Evolutionary conservation across 2,329 filamentous ascomycete genomes (phyloP).

Genomic region (Aspergillus neotritici): DNA sequence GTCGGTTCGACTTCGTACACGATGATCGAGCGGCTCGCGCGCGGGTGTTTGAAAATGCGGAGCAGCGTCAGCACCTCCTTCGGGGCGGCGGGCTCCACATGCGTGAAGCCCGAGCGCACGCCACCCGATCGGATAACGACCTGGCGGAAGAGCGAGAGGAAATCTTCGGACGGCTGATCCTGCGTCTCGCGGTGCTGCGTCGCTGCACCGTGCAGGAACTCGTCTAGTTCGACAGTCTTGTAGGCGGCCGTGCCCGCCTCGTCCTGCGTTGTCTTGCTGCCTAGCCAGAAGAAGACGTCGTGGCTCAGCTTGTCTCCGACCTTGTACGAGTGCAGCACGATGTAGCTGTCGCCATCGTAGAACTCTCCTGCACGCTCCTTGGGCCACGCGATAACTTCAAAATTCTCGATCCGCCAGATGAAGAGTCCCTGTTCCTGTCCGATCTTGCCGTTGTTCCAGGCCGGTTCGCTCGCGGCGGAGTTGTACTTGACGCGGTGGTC

Average conservation of each 20-base stretch:
- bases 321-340: constrained; percentile 57
- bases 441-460: constrained; percentile 58
- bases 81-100: constrained; percentile 50
- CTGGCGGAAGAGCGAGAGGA: constrained; percentile 56
- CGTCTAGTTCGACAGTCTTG: constrained; percentile 66
- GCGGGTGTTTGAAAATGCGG: constrained; percentile 58
- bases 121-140: constrained; percentile 58
- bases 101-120: constrained; percentile 57
- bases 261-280: constrained; percentile 60
- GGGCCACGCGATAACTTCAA: constrained; percentile 59
- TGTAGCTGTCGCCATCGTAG: constrained; percentile 64
- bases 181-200: constrained; percentile 63
- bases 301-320: constrained; percentile 50
- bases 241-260: constrained; percentile 64
- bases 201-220: constrained; percentile 57
- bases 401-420: constrained; percentile 64
- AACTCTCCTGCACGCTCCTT: constrained; percentile 54
- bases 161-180: constrained; percentile 53
- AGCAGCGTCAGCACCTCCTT: constrained; percentile 50
- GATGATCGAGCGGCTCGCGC: constrained; percentile 46
- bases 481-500: constrained; percentile 65
- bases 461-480: constrained; percentile 59
- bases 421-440: constrained; percentile 51
- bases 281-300: constrained; percentile 67
- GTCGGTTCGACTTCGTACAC: constrained; percentile 60